These are phyloP conservation scores for Phytophthora sp. DNA, from an alignment of 352 stramenopile genomes.

Conservation along the genomic window DNA sequence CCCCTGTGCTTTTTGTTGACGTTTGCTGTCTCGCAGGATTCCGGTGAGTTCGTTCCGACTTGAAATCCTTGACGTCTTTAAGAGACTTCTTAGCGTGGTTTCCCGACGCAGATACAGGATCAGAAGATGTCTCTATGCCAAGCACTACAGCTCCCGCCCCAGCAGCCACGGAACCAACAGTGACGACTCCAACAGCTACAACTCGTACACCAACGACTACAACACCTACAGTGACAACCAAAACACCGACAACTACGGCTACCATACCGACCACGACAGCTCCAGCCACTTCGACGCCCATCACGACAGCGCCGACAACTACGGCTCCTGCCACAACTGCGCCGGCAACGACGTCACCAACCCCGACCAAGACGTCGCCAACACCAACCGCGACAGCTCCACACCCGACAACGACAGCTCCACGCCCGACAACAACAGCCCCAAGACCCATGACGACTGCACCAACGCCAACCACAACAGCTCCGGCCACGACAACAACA, in stretches of 20 bases:
- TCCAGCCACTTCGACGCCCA: neutral
- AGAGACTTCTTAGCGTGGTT: neutral
- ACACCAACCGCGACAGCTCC: slow-evolving; percentile 1
- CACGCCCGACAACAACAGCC: neutral
- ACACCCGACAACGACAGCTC: slow-evolving; percentile 1
- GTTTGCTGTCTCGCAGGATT: slow-evolving; percentile 6
- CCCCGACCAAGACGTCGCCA: neutral
- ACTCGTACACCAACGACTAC: neutral
- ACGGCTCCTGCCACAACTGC: slow-evolving; percentile 8
- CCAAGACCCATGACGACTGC: slow-evolving; percentile 10
- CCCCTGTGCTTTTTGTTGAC: slow-evolving; percentile 2
- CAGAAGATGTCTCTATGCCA: neutral
- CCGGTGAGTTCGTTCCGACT: neutral
- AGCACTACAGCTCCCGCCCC: neutral
- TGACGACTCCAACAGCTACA: neutral
- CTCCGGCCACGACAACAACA: slow-evolving; percentile 1
- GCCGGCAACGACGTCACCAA: neutral
- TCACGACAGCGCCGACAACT: neutral
- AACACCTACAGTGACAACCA: neutral
- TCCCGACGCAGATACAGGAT: slow-evolving; percentile 1
- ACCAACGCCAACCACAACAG: neutral
- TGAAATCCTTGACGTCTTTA: neutral
- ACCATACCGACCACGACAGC: slow-evolving; percentile 1
- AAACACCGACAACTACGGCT: neutral
- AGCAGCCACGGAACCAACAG: neutral